phyloP scores from a whole-genome alignment of 345 rosid species.

The Kernera saxatilis region DNA sequence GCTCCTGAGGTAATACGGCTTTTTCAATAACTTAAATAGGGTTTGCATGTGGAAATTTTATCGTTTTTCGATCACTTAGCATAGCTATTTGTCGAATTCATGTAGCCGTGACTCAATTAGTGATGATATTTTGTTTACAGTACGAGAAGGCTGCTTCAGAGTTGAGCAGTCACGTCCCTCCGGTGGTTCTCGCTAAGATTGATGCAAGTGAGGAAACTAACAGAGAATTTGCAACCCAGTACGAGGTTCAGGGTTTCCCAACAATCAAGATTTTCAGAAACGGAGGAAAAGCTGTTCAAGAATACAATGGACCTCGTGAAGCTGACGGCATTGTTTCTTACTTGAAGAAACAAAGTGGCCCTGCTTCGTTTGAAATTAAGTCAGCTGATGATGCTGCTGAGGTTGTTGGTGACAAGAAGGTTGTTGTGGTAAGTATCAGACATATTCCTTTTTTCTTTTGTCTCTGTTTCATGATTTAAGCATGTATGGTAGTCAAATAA shows the following conservation, averaged over 20 bases:
- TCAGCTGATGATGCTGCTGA: slow-evolving; percentile 57
- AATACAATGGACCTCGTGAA: slow-evolving; percentile 90
- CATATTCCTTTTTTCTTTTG: background rate
- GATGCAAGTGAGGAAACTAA: slow-evolving; percentile 84
- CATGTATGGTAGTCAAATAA: background rate
- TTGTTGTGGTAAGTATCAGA: slow-evolving; percentile 55
- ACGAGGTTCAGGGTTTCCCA: slow-evolving; percentile 75
- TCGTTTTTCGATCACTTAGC: background rate
- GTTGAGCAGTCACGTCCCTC: slow-evolving; percentile 64
- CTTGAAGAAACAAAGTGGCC: slow-evolving; percentile 89
- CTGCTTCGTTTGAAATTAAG: slow-evolving; percentile 79
- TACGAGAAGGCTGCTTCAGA: slow-evolving; percentile 90
- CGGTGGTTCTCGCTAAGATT: slow-evolving; percentile 70
- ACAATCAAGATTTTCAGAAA: slow-evolving; percentile 79
- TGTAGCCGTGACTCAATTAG: background rate
- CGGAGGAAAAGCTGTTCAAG: slow-evolving; percentile 74
- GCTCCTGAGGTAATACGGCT: slow-evolving; percentile 76
- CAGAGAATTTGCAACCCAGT: slow-evolving; percentile 53
- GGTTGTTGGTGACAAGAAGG: slow-evolving; percentile 59
- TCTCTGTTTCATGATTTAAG: background rate
- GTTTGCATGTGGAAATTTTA: background rate
- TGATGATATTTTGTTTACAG: slow-evolving; percentile 33
- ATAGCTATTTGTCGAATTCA: background rate
- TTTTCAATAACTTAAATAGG: background rate
- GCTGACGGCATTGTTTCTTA: slow-evolving; percentile 82